Evolutionary conservation across 805 yeast species (phyloP), one percentile per base, ranked within the genome.

Genomic region (Maudiozyma pseudohumilis): DNA sequence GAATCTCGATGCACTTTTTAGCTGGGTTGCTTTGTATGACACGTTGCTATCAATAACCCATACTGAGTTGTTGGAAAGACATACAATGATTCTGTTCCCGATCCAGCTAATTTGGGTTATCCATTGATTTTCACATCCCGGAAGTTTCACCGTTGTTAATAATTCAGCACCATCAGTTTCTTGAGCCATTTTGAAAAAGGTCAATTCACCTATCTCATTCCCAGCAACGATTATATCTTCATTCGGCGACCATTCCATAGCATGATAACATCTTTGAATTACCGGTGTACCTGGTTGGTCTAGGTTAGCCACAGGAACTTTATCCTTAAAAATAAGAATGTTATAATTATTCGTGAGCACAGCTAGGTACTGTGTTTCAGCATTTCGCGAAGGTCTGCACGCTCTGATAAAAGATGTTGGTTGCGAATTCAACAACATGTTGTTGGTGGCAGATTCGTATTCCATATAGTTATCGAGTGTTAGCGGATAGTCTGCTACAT

Each of bases 281-380:
- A 48, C 8, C 5, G 32, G 22, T 1, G 26, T 36, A n/a, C 19
- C 31, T 2, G 41, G 40, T 27, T 49, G 46, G 33, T 58, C 63
- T 2, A 58, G 18, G 32, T 51, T 50, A 3, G 36, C 34, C 2
- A 52, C 12, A 11, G 35, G 32, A 11, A 25, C 8, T 12, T 41
- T 34, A 6, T 46, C 45, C 10, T 48, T 36, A 33, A 31, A 58
- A 2, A 59, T 20, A 6, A 47, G 38, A 6, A 56, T 52, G 34
- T 55, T 53, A 4, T 48, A 48, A 36, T 58, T 56, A 30, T 49
- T 53, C 9, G 59, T 58, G 29, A 56, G 25, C 2, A 52, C 48
- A 5, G 60, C 59, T 15, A 55, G 26, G 11, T 43, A 31, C 11
- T 46, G 44, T 18, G 40, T 40, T 17, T 41, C 40, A 25, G 37